Percentiles rank a stretch among this genome's conserved stretches.
phyloP scores from a whole-genome alignment of 345 rosid species.

The Camelina sativa region DNA sequence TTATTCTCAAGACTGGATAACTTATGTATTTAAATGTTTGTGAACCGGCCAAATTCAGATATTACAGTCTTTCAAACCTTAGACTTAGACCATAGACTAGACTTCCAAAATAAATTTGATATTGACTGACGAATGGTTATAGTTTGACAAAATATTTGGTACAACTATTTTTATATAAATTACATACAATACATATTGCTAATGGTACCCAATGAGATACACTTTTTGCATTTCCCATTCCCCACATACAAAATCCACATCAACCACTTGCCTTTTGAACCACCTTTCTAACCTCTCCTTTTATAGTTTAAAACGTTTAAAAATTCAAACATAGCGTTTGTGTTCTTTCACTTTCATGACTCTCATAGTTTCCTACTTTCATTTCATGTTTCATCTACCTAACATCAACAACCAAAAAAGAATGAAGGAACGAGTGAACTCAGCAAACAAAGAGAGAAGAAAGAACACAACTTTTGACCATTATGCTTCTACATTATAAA shows the following conservation, averaged over 20 bases:
- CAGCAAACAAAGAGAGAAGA: not conserved
- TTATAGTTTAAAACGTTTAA: not conserved
- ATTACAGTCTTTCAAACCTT: not conserved
- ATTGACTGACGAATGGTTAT: slow-evolving; percentile 7
- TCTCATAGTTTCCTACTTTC: not conserved
- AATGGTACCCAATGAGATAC: slow-evolving; percentile 30
- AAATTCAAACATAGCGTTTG: not conserved
- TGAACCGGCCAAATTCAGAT: not conserved
- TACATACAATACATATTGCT: not conserved
- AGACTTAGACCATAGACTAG: not conserved
- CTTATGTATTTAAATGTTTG: not conserved
- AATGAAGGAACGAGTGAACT: not conserved
- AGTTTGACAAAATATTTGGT: slow-evolving; percentile 23
- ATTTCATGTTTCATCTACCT: slow-evolving; percentile 4
- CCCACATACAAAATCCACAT: slow-evolving; percentile 42
- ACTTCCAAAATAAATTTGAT: not conserved
- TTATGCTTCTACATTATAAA: slow-evolving; percentile 19
- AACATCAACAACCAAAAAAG: slow-evolving; percentile 9
- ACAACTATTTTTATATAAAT: slow-evolving; percentile 6
- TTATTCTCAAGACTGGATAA: not conserved
- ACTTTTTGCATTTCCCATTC: slow-evolving; percentile 38
- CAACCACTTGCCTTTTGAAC: slow-evolving; percentile 24
- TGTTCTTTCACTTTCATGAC: slow-evolving; percentile 19
- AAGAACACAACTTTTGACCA: slow-evolving; percentile 24
- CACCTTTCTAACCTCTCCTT: not conserved